Conservation (phyloP, 2,329 filamentous ascomycete species). For the Apiospora hydei region DNA sequence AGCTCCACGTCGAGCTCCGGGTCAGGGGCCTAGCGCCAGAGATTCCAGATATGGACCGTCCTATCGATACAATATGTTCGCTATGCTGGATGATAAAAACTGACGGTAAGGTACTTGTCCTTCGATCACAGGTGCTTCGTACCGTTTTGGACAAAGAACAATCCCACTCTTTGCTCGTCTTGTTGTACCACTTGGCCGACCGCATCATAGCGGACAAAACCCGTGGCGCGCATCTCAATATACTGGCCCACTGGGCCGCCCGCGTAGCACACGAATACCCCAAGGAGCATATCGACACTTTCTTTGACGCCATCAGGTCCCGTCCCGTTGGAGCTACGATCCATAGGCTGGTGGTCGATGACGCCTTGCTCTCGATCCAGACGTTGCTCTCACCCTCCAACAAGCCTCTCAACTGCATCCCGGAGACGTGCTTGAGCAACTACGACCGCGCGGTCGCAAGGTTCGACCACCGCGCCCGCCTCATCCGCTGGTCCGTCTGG, state of each 20-base stretch:
- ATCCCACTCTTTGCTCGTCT: neutral
- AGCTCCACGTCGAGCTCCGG: neutral
- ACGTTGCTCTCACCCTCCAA: neutral
- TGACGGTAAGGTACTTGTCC: neutral
- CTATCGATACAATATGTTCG: neutral
- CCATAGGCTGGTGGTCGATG: neutral
- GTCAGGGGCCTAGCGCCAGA: neutral
- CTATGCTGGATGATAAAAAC: neutral
- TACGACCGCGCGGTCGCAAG: neutral
- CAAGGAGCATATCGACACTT: neutral
- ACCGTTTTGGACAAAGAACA: neutral
- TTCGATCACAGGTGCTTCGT: neutral
- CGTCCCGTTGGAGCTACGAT: neutral
- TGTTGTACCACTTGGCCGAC: neutral
- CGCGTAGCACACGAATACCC: neutral
- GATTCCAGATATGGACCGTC: neutral
- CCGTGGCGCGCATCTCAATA: neutral
- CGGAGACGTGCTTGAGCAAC: neutral
- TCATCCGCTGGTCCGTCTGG: neutral
- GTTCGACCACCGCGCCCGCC: neutral
- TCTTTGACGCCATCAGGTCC: neutral
- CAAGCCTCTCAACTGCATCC: neutral
- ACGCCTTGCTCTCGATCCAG: neutral
- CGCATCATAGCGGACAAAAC: neutral
- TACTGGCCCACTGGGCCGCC: neutral